phyloP scores from a whole-genome alignment of 129 eudicot genomes.

The Flaveria sonorensis region DNA sequence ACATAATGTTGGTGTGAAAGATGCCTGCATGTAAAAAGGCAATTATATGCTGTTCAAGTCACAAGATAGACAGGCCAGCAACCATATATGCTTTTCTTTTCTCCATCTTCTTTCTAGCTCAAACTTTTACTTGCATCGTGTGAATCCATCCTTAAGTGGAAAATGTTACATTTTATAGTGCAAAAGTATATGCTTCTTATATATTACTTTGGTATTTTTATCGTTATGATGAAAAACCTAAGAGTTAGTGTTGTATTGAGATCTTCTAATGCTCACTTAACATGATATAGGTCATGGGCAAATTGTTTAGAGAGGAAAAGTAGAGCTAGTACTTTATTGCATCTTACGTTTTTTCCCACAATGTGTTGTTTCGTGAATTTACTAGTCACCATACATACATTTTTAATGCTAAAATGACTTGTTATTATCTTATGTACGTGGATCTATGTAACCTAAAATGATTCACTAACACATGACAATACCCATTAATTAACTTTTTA shows the following conservation, averaged over 20 bases:
- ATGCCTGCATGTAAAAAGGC: slow-evolving; percentile 4
- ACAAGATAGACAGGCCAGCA: slow-evolving; percentile 25
- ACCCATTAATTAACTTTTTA: too few relatives aligned
- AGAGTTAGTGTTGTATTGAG: not conserved
- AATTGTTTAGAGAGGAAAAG: not conserved
- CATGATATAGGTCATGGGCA: not conserved
- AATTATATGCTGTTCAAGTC: slow-evolving; percentile 22
- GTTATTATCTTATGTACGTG: too few relatives aligned
- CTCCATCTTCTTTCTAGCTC: not conserved
- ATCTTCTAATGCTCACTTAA: not conserved
- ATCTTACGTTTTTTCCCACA: not conserved
- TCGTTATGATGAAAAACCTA: not conserved
- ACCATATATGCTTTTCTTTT: slow-evolving; percentile 1
- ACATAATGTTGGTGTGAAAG: slow-evolving; percentile 30
- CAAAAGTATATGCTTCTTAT: not conserved
- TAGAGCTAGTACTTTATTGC: not conserved
- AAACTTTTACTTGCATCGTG: not conserved
- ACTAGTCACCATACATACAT: too few relatives aligned
- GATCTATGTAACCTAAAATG: too few relatives aligned
- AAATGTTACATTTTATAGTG: not conserved
- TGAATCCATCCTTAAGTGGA: slow-evolving; percentile 7
- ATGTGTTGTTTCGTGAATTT: too few relatives aligned
- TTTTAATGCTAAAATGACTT: too few relatives aligned
- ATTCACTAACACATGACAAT: too few relatives aligned
- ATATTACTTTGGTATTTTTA: not conserved